Base-by-base conservation (phyloP, 495 filamentous ascomycete genomes). In the Hypoxylon rickii region DNA sequence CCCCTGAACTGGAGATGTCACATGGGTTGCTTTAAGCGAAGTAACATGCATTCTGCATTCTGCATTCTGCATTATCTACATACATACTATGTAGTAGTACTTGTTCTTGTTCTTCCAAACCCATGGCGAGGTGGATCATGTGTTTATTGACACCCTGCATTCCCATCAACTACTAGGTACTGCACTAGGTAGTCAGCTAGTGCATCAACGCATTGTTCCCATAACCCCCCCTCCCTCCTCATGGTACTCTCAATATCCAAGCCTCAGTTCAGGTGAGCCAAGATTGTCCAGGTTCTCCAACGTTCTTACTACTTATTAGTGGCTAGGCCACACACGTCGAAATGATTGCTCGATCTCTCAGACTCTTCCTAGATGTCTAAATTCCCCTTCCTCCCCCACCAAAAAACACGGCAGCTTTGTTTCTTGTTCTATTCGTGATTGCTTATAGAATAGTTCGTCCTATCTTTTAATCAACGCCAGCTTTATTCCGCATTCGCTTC, bases 361-460 rank as follows among this genome's bases (percentile, higher is more conserved):
- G 63, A 66, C 53, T 62, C 57, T 58, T 61, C 41, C 19, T 13
- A 20, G 45, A 48, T 58, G 52, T 60, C 48, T 44, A 19, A 22
- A 20, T 42, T 54, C 51, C 32, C 59, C 50, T 34, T 59, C 46
- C 61, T 19, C 36, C 51, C 44, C 38, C 44, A 47, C 52, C 37
- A 24, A 54, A 51, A 53, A 49, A 37, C 48, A 40, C 42, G 33
- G 13, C 36, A 42, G 26, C 57, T 29, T 57, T 56, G 49, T 49
- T 50, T 48, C 46, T 24, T 51, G 44, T 63, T 60, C 51, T 64
- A 52, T 65, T 61, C 58, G 21, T 43, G 47, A 68, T 68, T 51
- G 61, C 40, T 55, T 29, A 43, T 17, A 26, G 51, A 59, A 58
- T 58, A 74, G 71, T 68, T 69, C 67, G 69, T 73, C 71, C 70